Evolutionary conservation across 345 rosid genomes (phyloP), one percentile per base, ranked within the genome.

Genomic region (Syzygium aromaticum): DNA sequence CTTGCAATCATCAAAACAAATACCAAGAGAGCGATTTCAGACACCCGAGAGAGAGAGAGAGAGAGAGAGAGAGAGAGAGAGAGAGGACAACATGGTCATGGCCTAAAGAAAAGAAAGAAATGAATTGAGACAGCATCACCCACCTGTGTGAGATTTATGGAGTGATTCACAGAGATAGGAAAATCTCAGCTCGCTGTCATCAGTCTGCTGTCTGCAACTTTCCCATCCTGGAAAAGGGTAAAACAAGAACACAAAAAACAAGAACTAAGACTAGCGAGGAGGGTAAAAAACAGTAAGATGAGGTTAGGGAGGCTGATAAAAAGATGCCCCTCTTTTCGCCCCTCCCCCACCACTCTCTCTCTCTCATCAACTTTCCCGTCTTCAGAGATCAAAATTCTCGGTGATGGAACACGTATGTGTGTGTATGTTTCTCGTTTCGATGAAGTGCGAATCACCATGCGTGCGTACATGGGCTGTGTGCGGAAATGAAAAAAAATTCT

Each of bases 201-300:
- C 80, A 46, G 25, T 33, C 80, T 78, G 80, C 80, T n/a, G 59
- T 95, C 94, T 94, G 96, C 97, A 91, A 92, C 93, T 91, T 87
- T 88, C 88, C 87, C 89, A 84, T 51, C 88, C 92, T 87, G 90
- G 90, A 92, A 89, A 92, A 91, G 88, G 90, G 87, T 54, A 90
- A 91, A 86, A 89, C 53, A 54, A 87, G 86, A 80, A 27, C 86
- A 88, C 54, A 85, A 88, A 85, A 78, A 88, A 87, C 88, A 86
- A 84, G 90, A 85, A 52, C 89, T 57, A 57, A 88, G 85, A 85
- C 88, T 53, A 54, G 86, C 25, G 87, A 88, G 90, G 46, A 84
- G 86, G 27, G 23, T 52, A 17, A 86, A 57, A 38, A 57, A 23
- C 19, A 73, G 73, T 86, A 84, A 89, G 91, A 86, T 85, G 89